These are phyloP conservation scores for Primulina huaijiensis DNA, from an alignment of 257 asterid species.

Conservation along the genomic window DNA sequence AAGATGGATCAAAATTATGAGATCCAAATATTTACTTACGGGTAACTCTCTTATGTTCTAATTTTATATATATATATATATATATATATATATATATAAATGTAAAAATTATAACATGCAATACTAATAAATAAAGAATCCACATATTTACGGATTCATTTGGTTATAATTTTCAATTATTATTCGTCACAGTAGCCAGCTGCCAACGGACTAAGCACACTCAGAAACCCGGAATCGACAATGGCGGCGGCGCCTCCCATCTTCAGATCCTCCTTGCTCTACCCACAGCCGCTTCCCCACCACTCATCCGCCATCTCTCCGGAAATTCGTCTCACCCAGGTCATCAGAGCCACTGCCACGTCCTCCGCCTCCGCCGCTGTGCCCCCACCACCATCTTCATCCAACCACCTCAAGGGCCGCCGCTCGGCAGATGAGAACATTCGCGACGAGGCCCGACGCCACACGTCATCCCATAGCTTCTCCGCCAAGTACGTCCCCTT, in stretches of 20 bases:
- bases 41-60: too few species aligned
- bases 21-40: too few species aligned
- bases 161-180: too few species aligned
- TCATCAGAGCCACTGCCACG: constrained; percentile 35
- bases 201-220: too few species aligned
- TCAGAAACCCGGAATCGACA: constrained; percentile 1
- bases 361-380: too few species aligned
- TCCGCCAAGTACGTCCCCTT: constrained; percentile 75
- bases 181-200: too few species aligned
- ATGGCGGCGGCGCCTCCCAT: constrained; percentile 75
- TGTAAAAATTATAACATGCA: too few species aligned
- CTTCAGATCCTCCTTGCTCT: constrained; percentile 59
- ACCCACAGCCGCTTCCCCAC: constrained; percentile 25
- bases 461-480: constrained; percentile 52
- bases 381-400: not conserved
- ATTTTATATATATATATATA: too few species aligned
- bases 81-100: too few species aligned
- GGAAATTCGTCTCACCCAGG: constrained; percentile 19
- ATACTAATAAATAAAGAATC: too few species aligned
- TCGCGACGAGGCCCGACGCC: constrained; percentile 86
- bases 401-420: constrained; percentile 39
- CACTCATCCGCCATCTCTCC: constrained; percentile 28
- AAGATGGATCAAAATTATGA: too few species aligned
- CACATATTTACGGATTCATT: too few species aligned
- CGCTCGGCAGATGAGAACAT: constrained; percentile 69